Percentiles rank a stretch among this genome's conserved stretches.
Conservation (phyloP, 2,329 filamentous ascomycete species). For the Exserohilum rostratum region DNA sequence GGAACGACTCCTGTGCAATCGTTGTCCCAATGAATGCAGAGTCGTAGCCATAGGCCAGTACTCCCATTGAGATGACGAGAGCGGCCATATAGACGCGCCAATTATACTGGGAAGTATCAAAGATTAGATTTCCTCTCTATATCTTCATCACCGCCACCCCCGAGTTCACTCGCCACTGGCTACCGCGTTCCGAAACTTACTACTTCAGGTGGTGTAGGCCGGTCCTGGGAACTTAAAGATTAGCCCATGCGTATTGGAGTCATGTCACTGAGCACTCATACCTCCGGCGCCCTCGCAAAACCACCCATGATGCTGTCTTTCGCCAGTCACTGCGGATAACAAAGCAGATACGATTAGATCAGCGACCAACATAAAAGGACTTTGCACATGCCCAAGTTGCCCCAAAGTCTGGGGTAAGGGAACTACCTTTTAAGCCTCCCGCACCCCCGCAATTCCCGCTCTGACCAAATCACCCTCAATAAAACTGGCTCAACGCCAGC, state of each 20-base stretch:
- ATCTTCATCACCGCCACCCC: background rate
- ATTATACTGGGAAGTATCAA: slow-evolving; percentile 50
- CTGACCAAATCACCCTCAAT: no score
- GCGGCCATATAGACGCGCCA: slow-evolving; percentile 58
- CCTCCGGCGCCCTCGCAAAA: slow-evolving; percentile 56
- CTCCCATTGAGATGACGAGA: slow-evolving; percentile 57
- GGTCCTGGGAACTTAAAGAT: slow-evolving; percentile 41
- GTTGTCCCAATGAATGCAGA: slow-evolving; percentile 62
- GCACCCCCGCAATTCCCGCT: no score
- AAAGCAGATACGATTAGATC: background rate
- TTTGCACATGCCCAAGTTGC: no score
- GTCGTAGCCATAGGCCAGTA: slow-evolving; percentile 56
- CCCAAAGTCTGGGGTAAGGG: no score
- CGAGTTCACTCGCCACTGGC: no score
- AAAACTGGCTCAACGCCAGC: no score
- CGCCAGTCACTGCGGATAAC: background rate
- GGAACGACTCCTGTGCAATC: slow-evolving; percentile 58
- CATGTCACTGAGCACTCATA: background rate
- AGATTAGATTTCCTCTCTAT: slow-evolving; percentile 2
- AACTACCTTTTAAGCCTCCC: no score
- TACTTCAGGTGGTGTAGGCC: slow-evolving; percentile 62
- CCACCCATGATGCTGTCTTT: slow-evolving; percentile 37
- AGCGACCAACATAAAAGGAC: no score
- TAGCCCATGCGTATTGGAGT: background rate
- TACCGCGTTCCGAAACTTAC: slow-evolving; percentile 24